phyloP scores from a whole-genome alignment of 2,329 filamentous ascomycete genomes.

The Akanthomyces uredinophilus region DNA sequence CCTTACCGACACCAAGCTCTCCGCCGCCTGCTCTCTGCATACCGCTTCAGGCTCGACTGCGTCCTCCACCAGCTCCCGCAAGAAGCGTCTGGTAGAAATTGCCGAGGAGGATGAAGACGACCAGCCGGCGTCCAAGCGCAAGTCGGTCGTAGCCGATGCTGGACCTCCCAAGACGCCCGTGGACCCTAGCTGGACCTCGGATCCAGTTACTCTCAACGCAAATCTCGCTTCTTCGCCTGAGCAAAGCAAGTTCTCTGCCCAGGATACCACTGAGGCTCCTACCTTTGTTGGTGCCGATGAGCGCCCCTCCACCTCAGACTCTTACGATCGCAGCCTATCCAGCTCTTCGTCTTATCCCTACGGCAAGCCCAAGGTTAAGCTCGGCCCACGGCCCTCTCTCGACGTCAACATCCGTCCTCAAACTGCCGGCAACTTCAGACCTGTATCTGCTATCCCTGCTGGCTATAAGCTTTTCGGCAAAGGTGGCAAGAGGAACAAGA shows the following conservation, averaged over 20 bases:
- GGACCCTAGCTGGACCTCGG: slow-evolving; percentile 19
- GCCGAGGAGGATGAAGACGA: slow-evolving; percentile 87
- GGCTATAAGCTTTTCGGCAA: slow-evolving; percentile 68
- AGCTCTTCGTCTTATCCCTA: slow-evolving; percentile 45
- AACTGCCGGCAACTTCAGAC: slow-evolving; percentile 58
- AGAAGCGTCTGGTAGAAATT: slow-evolving; percentile 81
- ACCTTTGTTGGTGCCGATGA: slow-evolving; percentile 45
- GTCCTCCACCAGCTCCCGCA: slow-evolving; percentile 74
- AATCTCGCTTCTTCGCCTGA: slow-evolving; percentile 47
- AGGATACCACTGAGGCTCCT: slow-evolving; percentile 45
- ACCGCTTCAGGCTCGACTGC: slow-evolving; percentile 80
- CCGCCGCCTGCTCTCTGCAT: slow-evolving; percentile 82
- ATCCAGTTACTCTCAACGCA: slow-evolving; percentile 46
- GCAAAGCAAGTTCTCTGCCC: slow-evolving; percentile 42
- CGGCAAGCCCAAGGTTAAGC: slow-evolving; percentile 76
- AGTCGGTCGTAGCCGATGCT: slow-evolving; percentile 49
- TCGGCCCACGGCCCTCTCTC: slow-evolving; percentile 76
- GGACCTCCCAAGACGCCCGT: slow-evolving; percentile 27
- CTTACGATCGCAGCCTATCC: slow-evolving; percentile 37
- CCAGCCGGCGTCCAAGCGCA: slow-evolving; percentile 50
- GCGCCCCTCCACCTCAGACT: slow-evolving; percentile 40
- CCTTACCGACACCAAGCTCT: slow-evolving; percentile 81
- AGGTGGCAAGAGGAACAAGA: slow-evolving; percentile 44
- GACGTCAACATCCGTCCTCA: slow-evolving; percentile 58
- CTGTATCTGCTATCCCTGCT: slow-evolving; percentile 73